These are phyloP conservation scores for Cercospora beticola DNA, from an alignment of 2,329 filamentous ascomycete species.

Conservation along the genomic window DNA sequence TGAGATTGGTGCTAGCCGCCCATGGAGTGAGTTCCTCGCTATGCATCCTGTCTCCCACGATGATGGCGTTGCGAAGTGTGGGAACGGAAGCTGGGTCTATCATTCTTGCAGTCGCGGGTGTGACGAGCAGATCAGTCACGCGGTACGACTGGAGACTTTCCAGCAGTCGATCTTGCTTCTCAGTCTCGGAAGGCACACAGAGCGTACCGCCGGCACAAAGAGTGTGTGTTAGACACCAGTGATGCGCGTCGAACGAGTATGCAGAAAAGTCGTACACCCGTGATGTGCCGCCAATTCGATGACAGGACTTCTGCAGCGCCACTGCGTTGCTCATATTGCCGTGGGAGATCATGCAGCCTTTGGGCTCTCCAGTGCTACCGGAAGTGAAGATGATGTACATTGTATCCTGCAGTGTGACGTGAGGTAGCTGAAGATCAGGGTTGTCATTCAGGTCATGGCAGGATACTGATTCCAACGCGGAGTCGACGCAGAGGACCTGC, in stretches of 20 bases:
- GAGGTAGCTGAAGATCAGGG: not conserved
- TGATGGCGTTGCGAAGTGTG: constrained; percentile 5
- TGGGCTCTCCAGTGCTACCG: constrained; percentile 53
- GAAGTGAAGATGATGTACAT: constrained; percentile 23
- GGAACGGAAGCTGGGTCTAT: constrained; percentile 10
- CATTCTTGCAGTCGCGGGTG: constrained; percentile 12
- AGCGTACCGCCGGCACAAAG: constrained; percentile 25
- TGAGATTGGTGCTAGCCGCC: not conserved
- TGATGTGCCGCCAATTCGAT: constrained; percentile 1
- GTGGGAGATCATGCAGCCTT: constrained; percentile 19
- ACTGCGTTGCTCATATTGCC: constrained; percentile 12
- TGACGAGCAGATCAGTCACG: constrained; percentile 6
- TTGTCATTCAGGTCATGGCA: not conserved
- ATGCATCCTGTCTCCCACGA: constrained; percentile 13
- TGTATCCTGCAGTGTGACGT: not conserved
- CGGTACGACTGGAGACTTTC: constrained; percentile 8
- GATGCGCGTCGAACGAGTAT: constrained; percentile 28
- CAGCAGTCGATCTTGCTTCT: constrained; percentile 18
- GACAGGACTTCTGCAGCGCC: not conserved
- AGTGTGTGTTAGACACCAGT: constrained; percentile 6
- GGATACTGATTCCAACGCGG: not conserved
- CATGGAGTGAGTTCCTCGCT: constrained; percentile 3
- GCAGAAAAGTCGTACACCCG: constrained; percentile 27
- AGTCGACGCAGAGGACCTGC: not conserved
- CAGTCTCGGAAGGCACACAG: constrained; percentile 26